Evolutionary conservation across 352 stramenopile species (phyloP), one percentile per base, ranked within the genome.

Genomic region (Phytophthora tentaculata): DNA sequence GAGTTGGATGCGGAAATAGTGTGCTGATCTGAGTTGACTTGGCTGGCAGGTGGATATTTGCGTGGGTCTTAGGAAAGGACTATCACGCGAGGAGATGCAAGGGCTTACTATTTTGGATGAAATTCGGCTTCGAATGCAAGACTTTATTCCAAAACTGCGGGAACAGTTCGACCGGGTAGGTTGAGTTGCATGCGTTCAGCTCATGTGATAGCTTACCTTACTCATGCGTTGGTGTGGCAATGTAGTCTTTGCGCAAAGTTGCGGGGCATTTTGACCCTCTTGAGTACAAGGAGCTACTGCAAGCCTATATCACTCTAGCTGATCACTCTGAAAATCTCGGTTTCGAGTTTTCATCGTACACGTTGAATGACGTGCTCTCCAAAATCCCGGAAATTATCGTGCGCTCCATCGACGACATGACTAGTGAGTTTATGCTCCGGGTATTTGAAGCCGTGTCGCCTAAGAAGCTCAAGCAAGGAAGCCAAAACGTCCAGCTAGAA

Each of bases 371-470:
- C 47, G 81, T 93, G 43, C 61, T 94, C 22, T 86, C 83, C 4
- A 92, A 76, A 52, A 93, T 96, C 17, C 84, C 88, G 14, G 83
- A 94, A 48, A 89, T 94, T 26, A 75, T 96, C 39, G 83, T 96
- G 3, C 83, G 85, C 7, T 91, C 82, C 16, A 84, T 94, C 29
- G 83, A 96, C 37, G 83, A 92, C 26, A 77, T 94, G 60, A 79
- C 80, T 19, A 75, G 73, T 26, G 72, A 88, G 44, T 79, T 77
- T 58, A 63, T 91, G 41, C 68, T 53, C 3, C 65, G 72, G 47
- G 62, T 80, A 17, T 88, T 91, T 68, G 72, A 77, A 41, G 67
- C 64, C 3, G 55, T 67, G 5, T 90, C 76, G 7, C 80, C 75
- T 5, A 81, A 80, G 60, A 82, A 84, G 39, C 22, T 64, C 20